A percentile compares a stretch with the other conserved stretches of the same genome.
Evolutionary conservation across 306 rosid genomes (phyloP).

Genomic region (Dryas alaskensis): DNA sequence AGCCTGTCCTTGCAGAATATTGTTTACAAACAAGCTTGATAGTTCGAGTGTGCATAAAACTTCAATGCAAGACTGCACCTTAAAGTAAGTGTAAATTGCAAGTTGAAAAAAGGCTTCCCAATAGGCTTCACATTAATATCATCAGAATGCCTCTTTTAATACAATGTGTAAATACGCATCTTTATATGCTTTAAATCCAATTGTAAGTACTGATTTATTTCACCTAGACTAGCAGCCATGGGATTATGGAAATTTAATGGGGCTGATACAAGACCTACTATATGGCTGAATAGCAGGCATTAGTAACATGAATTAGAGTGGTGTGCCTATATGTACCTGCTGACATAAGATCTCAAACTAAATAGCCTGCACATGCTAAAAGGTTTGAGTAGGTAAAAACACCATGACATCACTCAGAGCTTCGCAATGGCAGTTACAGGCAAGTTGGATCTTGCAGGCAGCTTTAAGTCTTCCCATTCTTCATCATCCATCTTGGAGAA

Average conservation of each 20-base stretch:
- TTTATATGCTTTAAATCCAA: neutral
- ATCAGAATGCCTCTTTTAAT: no score
- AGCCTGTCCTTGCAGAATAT: no score
- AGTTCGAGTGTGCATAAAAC: no score
- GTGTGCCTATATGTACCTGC: neutral
- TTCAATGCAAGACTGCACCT: no score
- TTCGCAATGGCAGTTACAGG: constrained; percentile 67
- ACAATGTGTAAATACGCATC: no score
- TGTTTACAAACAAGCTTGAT: no score
- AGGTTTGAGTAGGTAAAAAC: neutral
- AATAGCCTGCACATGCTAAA: neutral
- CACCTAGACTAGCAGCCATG: neutral
- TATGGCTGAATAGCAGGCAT: neutral
- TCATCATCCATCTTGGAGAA: constrained; percentile 46
- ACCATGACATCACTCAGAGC: constrained; percentile 36
- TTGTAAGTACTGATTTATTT: neutral
- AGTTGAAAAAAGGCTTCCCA: no score
- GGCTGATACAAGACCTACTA: neutral
- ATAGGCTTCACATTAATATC: no score
- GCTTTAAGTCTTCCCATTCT: constrained; percentile 72
- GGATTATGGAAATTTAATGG: neutral
- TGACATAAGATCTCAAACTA: neutral
- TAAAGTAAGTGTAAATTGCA: no score
- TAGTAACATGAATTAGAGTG: neutral
- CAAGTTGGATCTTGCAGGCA: constrained; percentile 72